phyloP scores from a whole-genome alignment of 768 basidiomycete genomes.

The Leucosporidium scottii region DNA sequence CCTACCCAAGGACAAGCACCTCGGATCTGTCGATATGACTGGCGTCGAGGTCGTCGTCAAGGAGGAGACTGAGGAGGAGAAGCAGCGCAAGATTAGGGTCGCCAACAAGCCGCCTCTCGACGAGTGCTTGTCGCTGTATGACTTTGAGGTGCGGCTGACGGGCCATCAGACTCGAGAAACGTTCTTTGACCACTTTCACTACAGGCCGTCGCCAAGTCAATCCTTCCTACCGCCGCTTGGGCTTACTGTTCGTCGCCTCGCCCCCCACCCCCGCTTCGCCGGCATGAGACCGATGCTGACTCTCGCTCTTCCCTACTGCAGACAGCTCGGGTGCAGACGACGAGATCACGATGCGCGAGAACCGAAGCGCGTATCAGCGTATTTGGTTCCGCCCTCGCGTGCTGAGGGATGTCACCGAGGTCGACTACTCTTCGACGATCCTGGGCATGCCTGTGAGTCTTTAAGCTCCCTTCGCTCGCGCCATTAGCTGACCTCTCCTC shows the following conservation, averaged over 20 bases:
- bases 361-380: conserved; percentile 78
- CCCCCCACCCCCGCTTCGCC: no score
- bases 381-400: conserved; percentile 84
- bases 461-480: no score
- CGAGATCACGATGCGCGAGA: conserved; percentile 13
- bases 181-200: not conserved
- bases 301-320: no score
- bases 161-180: not conserved
- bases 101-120: conserved; percentile 57
- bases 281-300: no score
- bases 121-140: conserved; percentile 65
- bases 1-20: conserved; percentile 61
- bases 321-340: no score
- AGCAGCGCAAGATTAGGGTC: conserved; percentile 62
- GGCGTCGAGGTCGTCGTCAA: conserved; percentile 52
- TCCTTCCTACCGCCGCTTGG: conserved; percentile 58
- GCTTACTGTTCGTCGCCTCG: conserved; percentile 64
- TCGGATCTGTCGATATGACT: conserved; percentile 59
- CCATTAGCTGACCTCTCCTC: no score
- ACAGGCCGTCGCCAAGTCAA: conserved; percentile 62
- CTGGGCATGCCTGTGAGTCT: conserved; percentile 54
- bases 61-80: conserved; percentile 57
- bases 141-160: conserved; percentile 65
- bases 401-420: conserved; percentile 70
- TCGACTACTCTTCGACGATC: conserved; percentile 61